Base-by-base conservation (phyloP, 1,284 basidiomycete genomes). In the Naganishia albida region DNA sequence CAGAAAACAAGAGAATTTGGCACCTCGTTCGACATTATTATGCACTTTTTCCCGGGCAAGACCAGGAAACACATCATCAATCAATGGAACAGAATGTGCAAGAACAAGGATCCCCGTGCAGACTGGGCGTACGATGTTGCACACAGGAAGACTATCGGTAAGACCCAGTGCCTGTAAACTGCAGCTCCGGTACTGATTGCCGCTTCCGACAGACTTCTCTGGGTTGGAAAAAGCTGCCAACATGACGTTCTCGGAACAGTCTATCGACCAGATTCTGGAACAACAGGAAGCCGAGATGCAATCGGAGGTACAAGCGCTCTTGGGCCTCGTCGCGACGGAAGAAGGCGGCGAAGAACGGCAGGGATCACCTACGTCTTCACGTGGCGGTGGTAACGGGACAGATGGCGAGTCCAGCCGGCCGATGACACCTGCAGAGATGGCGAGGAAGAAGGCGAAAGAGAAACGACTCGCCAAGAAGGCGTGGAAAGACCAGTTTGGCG, bases 11-110 rank as follows among this genome's bases (percentile, higher is more conserved):
- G 72, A 43, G 75, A 77, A 67, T 80, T 76, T 73, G 78, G 78
- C n/a, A 78, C 77, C 10, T 78, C 79, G 52, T 80, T 79, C 62
- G 78, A 80, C 68, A 77, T 78, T 71, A 80, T 80, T 49, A 71
- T 77, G 3, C 70, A 77, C 2, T 73, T 78, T 34, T 77, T 80
- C 65, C 75, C 76, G 0, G 72, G 72, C 6, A 71, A 78, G 38
- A 76, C 74, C 39, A 69, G 78, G 12, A 71, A 70, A 26, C 73
- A 75, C 67, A 76, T 79, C 68, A 78, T 76, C 68, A 74, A 74
- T 39, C 79, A 80, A 66, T 78, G 73, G 70, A 75, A 76, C 30
- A 66, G 73, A 20, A 74, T 78, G 67, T 74, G 75, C 52, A 71
- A 71, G 51, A 70, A 70, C 54, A 73, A 79, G 2, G 64, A 52